These are phyloP conservation scores for Solanum gandarillasii DNA, from an alignment of 257 asterid genomes.

Conservation along the genomic window DNA sequence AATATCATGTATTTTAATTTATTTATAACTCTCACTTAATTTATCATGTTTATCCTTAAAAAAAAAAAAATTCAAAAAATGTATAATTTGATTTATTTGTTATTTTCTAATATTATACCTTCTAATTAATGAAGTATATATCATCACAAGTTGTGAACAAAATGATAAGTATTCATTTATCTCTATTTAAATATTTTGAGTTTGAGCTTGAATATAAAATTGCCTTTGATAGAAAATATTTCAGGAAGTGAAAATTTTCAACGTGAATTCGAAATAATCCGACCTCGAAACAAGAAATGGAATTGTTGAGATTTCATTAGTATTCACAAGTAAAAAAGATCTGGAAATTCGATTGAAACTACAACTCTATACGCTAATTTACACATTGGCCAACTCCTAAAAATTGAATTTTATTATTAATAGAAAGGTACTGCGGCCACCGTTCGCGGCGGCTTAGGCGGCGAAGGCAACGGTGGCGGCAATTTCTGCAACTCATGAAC, in stretches of 20 bases:
- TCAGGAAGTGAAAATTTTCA: background rate
- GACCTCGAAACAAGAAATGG: background rate
- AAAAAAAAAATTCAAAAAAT: background rate
- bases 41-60: background rate
- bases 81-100: background rate
- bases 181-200: rapidly evolving
- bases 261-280: rapidly evolving
- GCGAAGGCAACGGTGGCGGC: conserved; percentile 17
- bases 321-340: background rate
- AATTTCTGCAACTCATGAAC: conserved; percentile 24
- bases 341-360: background rate
- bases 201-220: background rate
- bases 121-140: background rate
- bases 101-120: background rate
- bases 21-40: background rate
- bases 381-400: background rate
- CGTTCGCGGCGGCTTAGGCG: conserved; percentile 32
- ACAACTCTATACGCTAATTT: background rate
- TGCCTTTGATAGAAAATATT: too few relatives aligned
- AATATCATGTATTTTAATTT: background rate
- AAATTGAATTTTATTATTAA: background rate
- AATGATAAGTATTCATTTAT: background rate
- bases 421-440: conserved; percentile 21
- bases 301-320: background rate
- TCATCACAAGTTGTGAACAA: rapidly evolving